Evolutionary conservation across 202 grass and related monocot species (phyloP).

Genomic region (Saccharum hybrid): DNA sequence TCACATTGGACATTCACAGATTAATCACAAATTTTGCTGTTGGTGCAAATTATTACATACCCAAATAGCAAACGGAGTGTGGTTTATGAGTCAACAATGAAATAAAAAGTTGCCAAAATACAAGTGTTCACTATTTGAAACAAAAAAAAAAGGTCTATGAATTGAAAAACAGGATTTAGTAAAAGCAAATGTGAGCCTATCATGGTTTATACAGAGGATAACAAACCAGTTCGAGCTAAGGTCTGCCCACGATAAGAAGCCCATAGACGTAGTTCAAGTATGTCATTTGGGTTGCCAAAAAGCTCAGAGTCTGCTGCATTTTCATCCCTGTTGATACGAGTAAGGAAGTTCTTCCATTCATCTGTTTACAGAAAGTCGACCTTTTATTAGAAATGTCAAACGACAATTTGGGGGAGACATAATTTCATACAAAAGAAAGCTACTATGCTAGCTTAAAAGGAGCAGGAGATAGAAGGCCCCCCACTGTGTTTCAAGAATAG

Average conservation of each 20-base stretch:
- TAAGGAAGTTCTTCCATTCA: constrained; percentile 94
- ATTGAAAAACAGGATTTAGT: background rate
- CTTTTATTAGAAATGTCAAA: constrained; percentile 22
- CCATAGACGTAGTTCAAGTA: constrained; percentile 87
- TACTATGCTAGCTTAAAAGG: background rate
- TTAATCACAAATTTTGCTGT: background rate
- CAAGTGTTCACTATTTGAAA: background rate
- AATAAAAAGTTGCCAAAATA: background rate
- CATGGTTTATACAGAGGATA: constrained; percentile 6
- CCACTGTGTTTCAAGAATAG: background rate
- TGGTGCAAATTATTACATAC: background rate
- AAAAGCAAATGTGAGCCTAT: background rate
- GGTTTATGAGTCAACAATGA: background rate
- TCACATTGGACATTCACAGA: background rate
- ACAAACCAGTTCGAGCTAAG: constrained; percentile 88
- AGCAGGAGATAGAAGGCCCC: background rate
- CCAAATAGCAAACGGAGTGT: background rate
- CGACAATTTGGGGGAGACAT: background rate
- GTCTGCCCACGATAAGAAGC: constrained; percentile 95
- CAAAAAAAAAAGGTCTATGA: background rate
- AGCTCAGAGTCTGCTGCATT: constrained; percentile 75
- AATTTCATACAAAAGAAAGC: background rate
- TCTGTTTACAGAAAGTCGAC: constrained; percentile 60
- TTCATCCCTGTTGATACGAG: constrained; percentile 86
- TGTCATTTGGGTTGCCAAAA: constrained; percentile 64